Percentiles rank a stretch among this genome's conserved stretches.
Evolutionary conservation across 2,329 filamentous ascomycete genomes (phyloP).

Genomic region (Nemania bipapillata): DNA sequence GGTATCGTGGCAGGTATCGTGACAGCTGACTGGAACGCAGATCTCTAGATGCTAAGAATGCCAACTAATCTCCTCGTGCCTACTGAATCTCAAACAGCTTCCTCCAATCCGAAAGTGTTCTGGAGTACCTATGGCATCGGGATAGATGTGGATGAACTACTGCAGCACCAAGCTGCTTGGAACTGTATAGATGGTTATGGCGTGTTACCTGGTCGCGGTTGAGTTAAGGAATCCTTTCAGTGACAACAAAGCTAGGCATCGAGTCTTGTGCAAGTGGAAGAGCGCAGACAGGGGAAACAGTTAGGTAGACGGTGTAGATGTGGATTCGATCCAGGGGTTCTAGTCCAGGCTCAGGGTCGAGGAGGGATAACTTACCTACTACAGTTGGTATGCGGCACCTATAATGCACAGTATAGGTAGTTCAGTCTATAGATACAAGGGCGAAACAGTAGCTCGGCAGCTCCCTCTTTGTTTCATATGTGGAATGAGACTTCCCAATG

Average conservation of each 20-base stretch:
- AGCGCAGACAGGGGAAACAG: slow-evolving; percentile 30
- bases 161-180: slow-evolving; percentile 21
- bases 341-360: slow-evolving; percentile 35
- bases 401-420: slow-evolving; percentile 6
- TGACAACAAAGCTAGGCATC: slow-evolving; percentile 19
- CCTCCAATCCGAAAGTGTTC: slow-evolving; percentile 36
- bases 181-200: slow-evolving; percentile 16
- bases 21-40: slow-evolving; percentile 46
- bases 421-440: slow-evolving; percentile 10
- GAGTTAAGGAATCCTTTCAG: slow-evolving; percentile 28
- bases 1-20: too few relatives aligned
- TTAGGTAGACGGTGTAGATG: slow-evolving; percentile 29
- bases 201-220: slow-evolving; percentile 19
- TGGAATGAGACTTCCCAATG: slow-evolving; percentile 42
- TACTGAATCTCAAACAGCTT: slow-evolving; percentile 37
- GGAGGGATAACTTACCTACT: slow-evolving; percentile 5
- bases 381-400: slow-evolving; percentile 21
- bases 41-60: slow-evolving; percentile 45
- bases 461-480: slow-evolving; percentile 44
- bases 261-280: slow-evolving; percentile 29
- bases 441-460: slow-evolving; percentile 32
- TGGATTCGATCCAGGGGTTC: slow-evolving; percentile 47
- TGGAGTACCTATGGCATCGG: slow-evolving; percentile 40
- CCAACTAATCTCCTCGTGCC: slow-evolving; percentile 40
- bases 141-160: slow-evolving; percentile 29